phyloP scores from a whole-genome alignment of 2,329 filamentous ascomycete species.

The Fusarium denticulatum region DNA sequence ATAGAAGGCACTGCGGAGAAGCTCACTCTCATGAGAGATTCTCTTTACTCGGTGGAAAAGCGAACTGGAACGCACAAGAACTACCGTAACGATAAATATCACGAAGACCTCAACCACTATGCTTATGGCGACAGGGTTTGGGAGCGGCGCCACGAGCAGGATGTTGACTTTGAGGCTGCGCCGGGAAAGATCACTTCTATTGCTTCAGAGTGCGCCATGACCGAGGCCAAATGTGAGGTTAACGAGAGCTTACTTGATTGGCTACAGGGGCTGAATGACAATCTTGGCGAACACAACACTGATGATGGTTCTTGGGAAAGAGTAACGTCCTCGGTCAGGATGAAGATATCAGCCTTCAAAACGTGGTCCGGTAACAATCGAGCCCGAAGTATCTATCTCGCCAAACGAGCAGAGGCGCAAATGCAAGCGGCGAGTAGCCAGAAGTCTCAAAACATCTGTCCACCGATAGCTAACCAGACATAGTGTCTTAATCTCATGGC shows the following conservation, averaged over 20 bases:
- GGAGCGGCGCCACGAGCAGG: neutral
- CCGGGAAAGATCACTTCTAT: neutral
- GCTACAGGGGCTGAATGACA: neutral
- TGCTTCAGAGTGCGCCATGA: neutral
- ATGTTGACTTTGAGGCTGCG: neutral
- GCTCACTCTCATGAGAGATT: neutral
- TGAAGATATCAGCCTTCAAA: neutral
- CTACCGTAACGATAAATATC: neutral
- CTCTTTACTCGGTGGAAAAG: neutral
- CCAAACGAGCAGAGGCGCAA: neutral
- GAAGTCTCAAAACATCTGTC: fast-evolving
- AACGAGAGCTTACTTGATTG: neutral
- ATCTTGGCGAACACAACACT: fast-evolving
- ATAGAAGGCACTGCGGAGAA: neutral
- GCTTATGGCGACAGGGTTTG: neutral
- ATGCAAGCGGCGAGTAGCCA: neutral
- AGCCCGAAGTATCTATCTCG: neutral
- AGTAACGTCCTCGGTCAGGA: fast-evolving
- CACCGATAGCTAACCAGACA: neutral
- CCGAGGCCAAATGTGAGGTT: neutral
- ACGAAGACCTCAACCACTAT: neutral
- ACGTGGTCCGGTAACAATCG: neutral
- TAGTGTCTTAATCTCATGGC: neutral
- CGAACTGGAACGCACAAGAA: neutral
- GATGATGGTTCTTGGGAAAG: neutral